Conservation (phyloP, 2,329 filamentous ascomycete species). For the Colletotrichum cordylinicola region DNA sequence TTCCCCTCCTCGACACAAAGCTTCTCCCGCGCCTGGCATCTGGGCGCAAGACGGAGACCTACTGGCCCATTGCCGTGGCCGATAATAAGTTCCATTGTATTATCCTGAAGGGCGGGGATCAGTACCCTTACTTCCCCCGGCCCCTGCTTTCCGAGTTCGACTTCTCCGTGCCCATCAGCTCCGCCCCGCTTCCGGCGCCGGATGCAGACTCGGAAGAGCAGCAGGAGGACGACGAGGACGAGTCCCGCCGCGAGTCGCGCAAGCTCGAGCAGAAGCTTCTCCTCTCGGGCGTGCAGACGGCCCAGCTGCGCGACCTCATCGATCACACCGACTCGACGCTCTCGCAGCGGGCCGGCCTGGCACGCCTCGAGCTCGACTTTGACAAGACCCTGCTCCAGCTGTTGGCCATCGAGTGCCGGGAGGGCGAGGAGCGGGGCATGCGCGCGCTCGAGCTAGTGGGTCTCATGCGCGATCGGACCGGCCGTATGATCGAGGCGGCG, state of each 20-base stretch:
- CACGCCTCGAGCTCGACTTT: slow-evolving; percentile 78
- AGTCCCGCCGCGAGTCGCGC: slow-evolving; percentile 51
- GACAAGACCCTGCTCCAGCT: slow-evolving; percentile 92
- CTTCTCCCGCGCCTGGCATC: slow-evolving; percentile 81
- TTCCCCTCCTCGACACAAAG: slow-evolving; percentile 89
- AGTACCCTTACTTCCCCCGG: slow-evolving; percentile 90
- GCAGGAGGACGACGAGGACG: slow-evolving; percentile 34
- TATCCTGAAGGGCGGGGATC: slow-evolving; percentile 94
- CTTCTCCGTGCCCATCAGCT: slow-evolving; percentile 82
- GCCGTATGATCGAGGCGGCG: slow-evolving; percentile 91
- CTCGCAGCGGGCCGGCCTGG: slow-evolving; percentile 70
- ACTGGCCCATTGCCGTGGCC: slow-evolving; percentile 95
- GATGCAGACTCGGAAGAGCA: slow-evolving; percentile 39
- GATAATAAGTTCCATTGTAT: slow-evolving; percentile 96
- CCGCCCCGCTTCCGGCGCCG: slow-evolving; percentile 41
- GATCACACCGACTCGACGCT: slow-evolving; percentile 69
- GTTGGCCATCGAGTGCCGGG: slow-evolving; percentile 86
- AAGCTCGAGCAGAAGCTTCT: slow-evolving; percentile 84
- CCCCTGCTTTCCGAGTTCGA: slow-evolving; percentile 93
- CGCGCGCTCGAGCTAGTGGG: slow-evolving; percentile 89
- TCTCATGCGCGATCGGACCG: slow-evolving; percentile 83
- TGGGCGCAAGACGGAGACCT: slow-evolving; percentile 86
- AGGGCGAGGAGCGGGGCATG: slow-evolving; percentile 93
- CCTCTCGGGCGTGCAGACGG: slow-evolving; percentile 72
- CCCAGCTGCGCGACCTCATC: slow-evolving; percentile 78